Evolutionary conservation across 345 rosid species (phyloP), one percentile per base, ranked within the genome.

Genomic region (Raphanus raphanistrum): DNA sequence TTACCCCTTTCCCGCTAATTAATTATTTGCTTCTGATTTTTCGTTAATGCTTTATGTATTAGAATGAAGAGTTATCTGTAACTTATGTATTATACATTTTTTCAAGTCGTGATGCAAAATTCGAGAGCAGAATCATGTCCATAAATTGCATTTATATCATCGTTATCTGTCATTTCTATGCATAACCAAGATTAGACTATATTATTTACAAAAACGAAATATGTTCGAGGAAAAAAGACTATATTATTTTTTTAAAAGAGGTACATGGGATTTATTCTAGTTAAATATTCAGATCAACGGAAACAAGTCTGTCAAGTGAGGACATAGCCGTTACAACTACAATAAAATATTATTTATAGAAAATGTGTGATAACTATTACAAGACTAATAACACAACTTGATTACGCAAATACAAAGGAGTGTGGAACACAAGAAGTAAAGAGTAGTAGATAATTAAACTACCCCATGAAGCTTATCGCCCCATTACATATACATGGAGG

Each of bases 401-500:
- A 69, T 58, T 41, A 29, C 58, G 8, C 15, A 4, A 36, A 26
- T 15, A 63, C 16, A 36, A 12, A 59, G 45, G 61, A 60, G 58
- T 29, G 68, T 25, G 28, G 31, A 58, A 71, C 16, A 26, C 2
- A 28, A 55, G 11, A 16, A 63, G 61, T 17, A 25, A 57, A 62
- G 72, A 50, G 71, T 58, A 33, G 68, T 3, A 13, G 15, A 13
- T 59, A 78, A 60, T 61, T 68, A 61, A 27, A 68, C 43, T 36
- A 79, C 65, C 63, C 38, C 21, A 43, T 8, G 50, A 6, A 66
- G 68, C 58, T 61, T 50, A 67, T 21, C 21, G 16, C 32, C 0
- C 11, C 50, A 66, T 73, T 62, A 73, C 50, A 79, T 79, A 74
- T 74, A 79, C 71, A 63, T 74, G 67, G 55, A 80, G 16, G 25